Evolutionary conservation across 129 eudicot genomes (phyloP).

Genomic region (Chrysanthemum makinoi): DNA sequence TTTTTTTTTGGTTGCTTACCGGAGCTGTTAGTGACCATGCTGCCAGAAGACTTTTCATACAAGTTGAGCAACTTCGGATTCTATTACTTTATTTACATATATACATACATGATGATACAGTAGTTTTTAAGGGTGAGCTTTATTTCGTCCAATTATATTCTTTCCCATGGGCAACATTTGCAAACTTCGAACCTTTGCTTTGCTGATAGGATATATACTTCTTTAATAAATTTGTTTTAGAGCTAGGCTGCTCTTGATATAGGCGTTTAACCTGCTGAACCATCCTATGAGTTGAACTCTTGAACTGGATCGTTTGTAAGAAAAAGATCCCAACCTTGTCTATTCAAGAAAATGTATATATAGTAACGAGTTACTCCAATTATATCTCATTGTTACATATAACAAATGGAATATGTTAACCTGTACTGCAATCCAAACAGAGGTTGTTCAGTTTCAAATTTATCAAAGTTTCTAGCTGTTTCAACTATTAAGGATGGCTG

Average conservation of each 20-base stretch:
- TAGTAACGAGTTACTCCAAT: too few species aligned
- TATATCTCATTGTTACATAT: too few species aligned
- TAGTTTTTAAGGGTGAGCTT: not conserved
- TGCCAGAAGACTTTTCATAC: not conserved
- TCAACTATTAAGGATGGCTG: too few species aligned
- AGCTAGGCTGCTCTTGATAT: not conserved
- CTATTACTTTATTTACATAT: not conserved
- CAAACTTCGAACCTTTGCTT: conserved; percentile 7
- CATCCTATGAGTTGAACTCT: too few species aligned
- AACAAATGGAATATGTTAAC: too few species aligned
- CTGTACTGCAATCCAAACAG: too few species aligned
- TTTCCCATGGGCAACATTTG: conserved; percentile 7
- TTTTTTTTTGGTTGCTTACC: conserved; percentile 1
- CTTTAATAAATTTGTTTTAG: not conserved
- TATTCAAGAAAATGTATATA: too few species aligned
- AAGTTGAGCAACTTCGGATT: not conserved
- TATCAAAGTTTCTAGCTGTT: too few species aligned
- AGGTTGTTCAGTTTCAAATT: too few species aligned
- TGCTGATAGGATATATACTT: conserved; percentile 5
- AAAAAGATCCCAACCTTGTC: too few species aligned
- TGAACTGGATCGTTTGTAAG: too few species aligned
- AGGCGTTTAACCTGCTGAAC: not conserved
- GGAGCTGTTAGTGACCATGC: not conserved
- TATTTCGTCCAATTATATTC: conserved; percentile 4
- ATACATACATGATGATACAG: not conserved